Percentiles rank a stretch among this genome's conserved stretches.
Evolutionary conservation across 176 grass and related monocot genomes (phyloP).

Genomic region (Miscanthus lutarioriparius): DNA sequence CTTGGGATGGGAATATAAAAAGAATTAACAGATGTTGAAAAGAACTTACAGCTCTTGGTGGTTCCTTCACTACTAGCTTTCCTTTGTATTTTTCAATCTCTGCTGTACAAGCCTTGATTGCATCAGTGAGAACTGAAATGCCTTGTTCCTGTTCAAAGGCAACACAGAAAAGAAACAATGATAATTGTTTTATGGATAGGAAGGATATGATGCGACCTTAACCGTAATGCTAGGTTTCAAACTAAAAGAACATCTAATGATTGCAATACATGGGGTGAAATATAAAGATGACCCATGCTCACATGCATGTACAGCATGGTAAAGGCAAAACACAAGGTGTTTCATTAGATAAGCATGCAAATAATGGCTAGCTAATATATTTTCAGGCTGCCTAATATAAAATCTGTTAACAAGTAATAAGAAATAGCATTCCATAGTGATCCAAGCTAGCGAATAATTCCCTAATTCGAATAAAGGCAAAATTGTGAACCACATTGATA

Average conservation of each 20-base stretch:
- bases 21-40: not conserved
- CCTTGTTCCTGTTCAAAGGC: conserved; percentile 65
- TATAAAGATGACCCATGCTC: not conserved
- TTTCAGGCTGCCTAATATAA: not conserved
- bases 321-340: not conserved
- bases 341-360: not conserved
- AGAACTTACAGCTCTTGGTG: conserved; percentile 92
- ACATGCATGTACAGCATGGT: not conserved
- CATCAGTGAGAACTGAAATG: conserved; percentile 71
- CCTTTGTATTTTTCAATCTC: conserved; percentile 82
- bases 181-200: not conserved
- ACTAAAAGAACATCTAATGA: not conserved
- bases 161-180: not conserved
- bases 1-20: not conserved
- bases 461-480: not conserved
- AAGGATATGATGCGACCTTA: not conserved
- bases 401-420: not conserved
- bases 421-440: not conserved
- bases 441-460: not conserved
- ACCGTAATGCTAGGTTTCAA: not conserved
- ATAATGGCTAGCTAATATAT: not conserved
- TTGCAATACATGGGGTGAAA: not conserved
- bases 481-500: not conserved
- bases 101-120: conserved; percentile 75
- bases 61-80: conserved; percentile 80